Conservation (phyloP, 2,329 filamentous ascomycete genomes). For the Microdochium paspali region DNA sequence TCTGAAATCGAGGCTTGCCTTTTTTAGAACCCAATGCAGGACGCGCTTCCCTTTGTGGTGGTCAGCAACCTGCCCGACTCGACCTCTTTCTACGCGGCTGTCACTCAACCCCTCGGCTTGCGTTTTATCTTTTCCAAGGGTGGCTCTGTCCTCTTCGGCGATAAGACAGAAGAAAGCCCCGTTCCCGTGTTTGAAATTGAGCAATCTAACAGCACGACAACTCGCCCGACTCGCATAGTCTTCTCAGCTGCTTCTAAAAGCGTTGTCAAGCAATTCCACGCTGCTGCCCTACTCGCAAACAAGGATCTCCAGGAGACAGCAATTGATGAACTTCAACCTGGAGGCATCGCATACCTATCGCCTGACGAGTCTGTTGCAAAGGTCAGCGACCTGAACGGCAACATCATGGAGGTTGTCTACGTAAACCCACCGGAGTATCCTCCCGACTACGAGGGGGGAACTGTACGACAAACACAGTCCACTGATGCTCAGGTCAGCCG, state of each 20-base stretch:
- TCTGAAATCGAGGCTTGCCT: conserved; percentile 2
- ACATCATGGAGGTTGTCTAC: conserved; percentile 72
- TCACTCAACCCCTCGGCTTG: conserved; percentile 70
- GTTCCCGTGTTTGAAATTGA: conserved; percentile 35
- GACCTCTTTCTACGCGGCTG: conserved; percentile 73
- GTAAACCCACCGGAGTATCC: conserved; percentile 27
- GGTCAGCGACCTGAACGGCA: conserved; percentile 74
- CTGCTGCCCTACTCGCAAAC: conserved; percentile 54
- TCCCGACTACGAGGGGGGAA: conserved; percentile 22
- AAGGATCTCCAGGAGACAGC: conserved; percentile 32
- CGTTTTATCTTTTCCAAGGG: conserved; percentile 46
- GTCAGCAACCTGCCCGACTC: conserved; percentile 73
- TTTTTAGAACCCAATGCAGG: conserved; percentile 14
- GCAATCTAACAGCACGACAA: conserved; percentile 26
- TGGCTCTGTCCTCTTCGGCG: conserved; percentile 33
- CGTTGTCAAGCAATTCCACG: conserved; percentile 63
- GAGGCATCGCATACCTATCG: neutral
- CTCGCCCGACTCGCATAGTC: conserved; percentile 42
- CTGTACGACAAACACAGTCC: conserved; percentile 23
- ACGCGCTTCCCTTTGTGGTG: conserved; percentile 41
- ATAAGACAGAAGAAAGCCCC: conserved; percentile 15
- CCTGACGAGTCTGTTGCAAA: conserved; percentile 27
- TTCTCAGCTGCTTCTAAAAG: conserved; percentile 59
- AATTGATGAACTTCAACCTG: conserved; percentile 8
- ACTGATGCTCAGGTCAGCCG: conserved; percentile 29